Percentiles rank a stretch among this genome's conserved stretches.
Conservation (phyloP, 1,284 basidiomycete genomes). For the Pseudozyma hubeiensis region DNA sequence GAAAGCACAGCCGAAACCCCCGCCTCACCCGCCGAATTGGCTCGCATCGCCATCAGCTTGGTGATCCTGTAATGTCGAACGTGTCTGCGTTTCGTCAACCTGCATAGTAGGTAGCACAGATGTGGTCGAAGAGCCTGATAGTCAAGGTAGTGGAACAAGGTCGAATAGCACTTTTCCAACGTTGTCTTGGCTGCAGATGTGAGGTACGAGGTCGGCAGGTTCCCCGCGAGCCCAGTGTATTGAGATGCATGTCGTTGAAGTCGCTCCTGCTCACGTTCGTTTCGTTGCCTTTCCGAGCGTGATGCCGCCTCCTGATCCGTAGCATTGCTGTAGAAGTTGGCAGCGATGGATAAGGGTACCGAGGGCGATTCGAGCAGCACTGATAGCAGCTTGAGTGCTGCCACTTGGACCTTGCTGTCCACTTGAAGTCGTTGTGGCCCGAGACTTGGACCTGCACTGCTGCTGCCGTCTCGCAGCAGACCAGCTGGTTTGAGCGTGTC, state of each 20-base stretch:
- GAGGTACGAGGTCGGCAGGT: constrained; percentile 46
- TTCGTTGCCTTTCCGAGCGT: constrained; percentile 13
- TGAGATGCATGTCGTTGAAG: constrained; percentile 29
- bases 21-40: constrained; percentile 34
- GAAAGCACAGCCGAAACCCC: constrained; percentile 47
- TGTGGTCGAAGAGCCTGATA: constrained; percentile 49
- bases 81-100: constrained; percentile 45
- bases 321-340: constrained; percentile 29
- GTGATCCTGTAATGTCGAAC: constrained; percentile 55
- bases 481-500: constrained; percentile 32
- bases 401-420: constrained; percentile 45
- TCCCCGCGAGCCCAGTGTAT: constrained; percentile 28
- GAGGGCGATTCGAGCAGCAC: constrained; percentile 45
- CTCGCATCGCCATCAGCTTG: constrained; percentile 48
- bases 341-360: constrained; percentile 30
- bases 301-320: background rate
- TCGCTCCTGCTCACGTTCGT: constrained; percentile 26
- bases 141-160: constrained; percentile 57
- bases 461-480: constrained; percentile 10
- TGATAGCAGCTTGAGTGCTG: constrained; percentile 41
- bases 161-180: constrained; percentile 46
- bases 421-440: constrained; percentile 36
- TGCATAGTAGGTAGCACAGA: constrained; percentile 52
- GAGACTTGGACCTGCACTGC: constrained; percentile 14
- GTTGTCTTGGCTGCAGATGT: constrained; percentile 32